phyloP scores from a whole-genome alignment of 2,329 filamentous ascomycete genomes.

The Colletotrichum viniferum region DNA sequence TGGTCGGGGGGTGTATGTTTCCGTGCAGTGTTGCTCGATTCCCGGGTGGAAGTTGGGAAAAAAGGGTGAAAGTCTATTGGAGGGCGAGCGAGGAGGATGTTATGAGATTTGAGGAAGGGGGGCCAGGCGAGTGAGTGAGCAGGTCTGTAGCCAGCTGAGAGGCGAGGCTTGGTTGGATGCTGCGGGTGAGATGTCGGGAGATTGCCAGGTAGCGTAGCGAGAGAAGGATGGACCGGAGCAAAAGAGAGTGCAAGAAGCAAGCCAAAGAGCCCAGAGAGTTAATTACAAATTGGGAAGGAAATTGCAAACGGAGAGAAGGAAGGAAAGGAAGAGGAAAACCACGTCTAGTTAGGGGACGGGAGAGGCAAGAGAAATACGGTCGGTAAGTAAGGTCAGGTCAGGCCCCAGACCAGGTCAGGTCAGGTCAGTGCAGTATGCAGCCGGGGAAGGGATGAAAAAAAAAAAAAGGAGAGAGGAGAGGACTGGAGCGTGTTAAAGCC shows the following conservation, averaged over 20 bases:
- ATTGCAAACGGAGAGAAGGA: conserved; percentile 18
- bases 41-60: background rate
- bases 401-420: conserved; percentile 14
- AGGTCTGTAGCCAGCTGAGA: background rate
- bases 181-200: background rate
- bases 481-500: conserved; percentile 22
- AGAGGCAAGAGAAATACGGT: conserved; percentile 22
- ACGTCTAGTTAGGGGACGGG: conserved; percentile 14
- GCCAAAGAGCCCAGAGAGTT: background rate
- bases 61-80: conserved; percentile 21
- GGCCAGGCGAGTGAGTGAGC: background rate
- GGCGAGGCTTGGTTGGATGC: background rate
- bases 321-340: background rate
- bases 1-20: background rate
- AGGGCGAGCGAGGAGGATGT: conserved; percentile 9
- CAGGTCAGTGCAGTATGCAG: conserved; percentile 20
- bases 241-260: conserved; percentile 3
- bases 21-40: background rate
- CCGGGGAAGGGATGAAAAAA: conserved; percentile 18
- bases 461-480: background rate
- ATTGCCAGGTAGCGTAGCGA: conserved; percentile 8
- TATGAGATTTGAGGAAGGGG: background rate
- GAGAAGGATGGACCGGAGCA: background rate
- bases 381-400: conserved; percentile 17
- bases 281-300: conserved; percentile 22